Evolutionary conservation across 192 early-diverging fungal species (phyloP), one percentile per base, ranked within the genome.

Genomic region (Coemansia sp.): DNA sequence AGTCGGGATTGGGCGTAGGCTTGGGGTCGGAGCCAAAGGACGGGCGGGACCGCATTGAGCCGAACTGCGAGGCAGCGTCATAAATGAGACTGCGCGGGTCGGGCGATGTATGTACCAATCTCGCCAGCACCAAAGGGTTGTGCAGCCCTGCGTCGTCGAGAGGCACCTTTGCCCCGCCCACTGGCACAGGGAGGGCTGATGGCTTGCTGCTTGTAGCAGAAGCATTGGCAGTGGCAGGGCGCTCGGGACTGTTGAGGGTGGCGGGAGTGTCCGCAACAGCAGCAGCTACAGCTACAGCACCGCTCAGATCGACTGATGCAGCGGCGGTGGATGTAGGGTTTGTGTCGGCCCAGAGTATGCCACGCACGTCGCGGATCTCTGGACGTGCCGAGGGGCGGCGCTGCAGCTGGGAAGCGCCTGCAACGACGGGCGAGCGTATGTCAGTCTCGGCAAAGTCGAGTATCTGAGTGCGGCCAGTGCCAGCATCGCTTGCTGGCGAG

Each of bases 31-130:
- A 57, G 10, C 53, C 53, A 27, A 57, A 33, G 20, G 81, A 72
- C 36, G 57, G 64, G 60, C 43, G 72, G 18, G 80, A 75, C 18
- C 76, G 73, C 81, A 83, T 83, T 27, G 81, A 75, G 22, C 82
- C 82, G 62, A 84, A 84, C 64, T 74, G 82, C 46, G 82, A 84
- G n/a, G 57, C 69, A 8, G 74, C 73, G 58, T 76, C 82, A 69
- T 84, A 84, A 39, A 84, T 84, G 29, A 84, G 69, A 38, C 52
- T 84, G 20, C 82, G 82, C 36, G 82, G 82, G 41, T 84, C 82
- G 8, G 82, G 81, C 66, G 81, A 83, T 18, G 67, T 62, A 43
- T 71, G 76, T 31, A 83, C 76, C 13, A 83, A 73, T 67, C 36
- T 65, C 0, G 81, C 76, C 50, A 83, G 67, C 0, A 65, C 40